Percentiles rank a stretch among this genome's conserved stretches.
Evolutionary conservation across 331 rosid species (phyloP).

Genomic region (Erythrophleum ivorense): DNA sequence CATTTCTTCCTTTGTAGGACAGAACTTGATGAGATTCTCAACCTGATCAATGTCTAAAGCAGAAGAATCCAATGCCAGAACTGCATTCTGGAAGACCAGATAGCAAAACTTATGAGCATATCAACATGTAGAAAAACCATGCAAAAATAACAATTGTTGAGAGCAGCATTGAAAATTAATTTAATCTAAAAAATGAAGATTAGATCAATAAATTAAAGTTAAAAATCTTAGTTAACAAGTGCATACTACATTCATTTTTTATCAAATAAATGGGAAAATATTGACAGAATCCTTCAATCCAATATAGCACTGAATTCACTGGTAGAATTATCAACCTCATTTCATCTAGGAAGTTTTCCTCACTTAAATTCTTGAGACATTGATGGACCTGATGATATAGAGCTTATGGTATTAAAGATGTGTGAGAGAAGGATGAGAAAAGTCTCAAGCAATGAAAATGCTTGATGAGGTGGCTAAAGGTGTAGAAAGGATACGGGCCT

Average conservation of each 20-base stretch:
- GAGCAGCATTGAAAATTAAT: background rate
- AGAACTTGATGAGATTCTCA: slow-evolving; percentile 90
- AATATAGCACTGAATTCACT: background rate
- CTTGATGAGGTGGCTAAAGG: too few species aligned
- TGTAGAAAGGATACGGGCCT: too few species aligned
- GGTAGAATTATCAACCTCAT: background rate
- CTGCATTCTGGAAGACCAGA: slow-evolving; percentile 17
- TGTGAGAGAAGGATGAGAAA: too few species aligned
- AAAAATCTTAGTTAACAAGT: background rate
- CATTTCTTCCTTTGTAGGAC: slow-evolving; percentile 98
- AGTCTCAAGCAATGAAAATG: too few species aligned
- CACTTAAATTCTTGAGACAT: background rate
- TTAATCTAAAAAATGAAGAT: background rate
- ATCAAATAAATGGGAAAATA: background rate
- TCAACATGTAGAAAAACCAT: background rate
- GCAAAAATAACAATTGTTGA: background rate
- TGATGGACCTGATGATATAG: too few species aligned
- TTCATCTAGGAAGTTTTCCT: background rate
- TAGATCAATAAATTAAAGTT: background rate
- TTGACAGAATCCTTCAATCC: background rate
- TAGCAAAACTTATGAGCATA: background rate
- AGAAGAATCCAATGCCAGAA: slow-evolving; percentile 23
- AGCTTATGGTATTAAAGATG: too few species aligned
- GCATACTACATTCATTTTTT: background rate
- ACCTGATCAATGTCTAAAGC: slow-evolving; percentile 29